Percentiles rank a stretch among this genome's conserved stretches.
These are phyloP conservation scores for Debaryomycetaceae sp. DNA, from an alignment of 1,139 yeast genomes.

Conservation along the genomic window DNA sequence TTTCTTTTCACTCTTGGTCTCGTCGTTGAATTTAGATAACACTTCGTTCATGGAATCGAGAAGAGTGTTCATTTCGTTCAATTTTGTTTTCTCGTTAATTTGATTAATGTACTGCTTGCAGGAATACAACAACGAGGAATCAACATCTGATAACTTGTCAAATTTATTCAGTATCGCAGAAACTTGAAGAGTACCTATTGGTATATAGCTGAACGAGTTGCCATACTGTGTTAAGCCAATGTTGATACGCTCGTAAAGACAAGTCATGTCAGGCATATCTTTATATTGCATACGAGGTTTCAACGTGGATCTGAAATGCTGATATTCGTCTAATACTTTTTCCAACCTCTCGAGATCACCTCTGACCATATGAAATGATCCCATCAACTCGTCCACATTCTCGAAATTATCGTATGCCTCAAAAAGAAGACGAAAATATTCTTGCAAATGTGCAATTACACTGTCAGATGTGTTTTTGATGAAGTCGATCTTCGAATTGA, in stretches of 20 bases:
- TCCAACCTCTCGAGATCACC: background rate
- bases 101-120: slow-evolving; percentile 8
- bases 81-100: slow-evolving; percentile 8
- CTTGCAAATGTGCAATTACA: background rate
- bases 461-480: slow-evolving; percentile 4
- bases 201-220: slow-evolving; percentile 5
- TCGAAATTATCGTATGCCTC: slow-evolving; percentile 7
- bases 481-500: slow-evolving; percentile 13
- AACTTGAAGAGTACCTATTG: slow-evolving; percentile 7
- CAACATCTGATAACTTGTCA: slow-evolving; percentile 6
- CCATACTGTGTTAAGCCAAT: slow-evolving; percentile 7
- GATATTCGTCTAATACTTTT: slow-evolving; percentile 9
- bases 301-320: slow-evolving; percentile 7
- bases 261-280: slow-evolving; percentile 15
- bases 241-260: slow-evolving; percentile 5
- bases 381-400: background rate
- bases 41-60: slow-evolving; percentile 10
- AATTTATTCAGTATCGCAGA: slow-evolving; percentile 6
- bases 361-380: background rate
- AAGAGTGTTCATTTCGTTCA: slow-evolving; percentile 11
- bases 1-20: slow-evolving; percentile 1
- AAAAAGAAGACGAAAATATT: slow-evolving; percentile 1
- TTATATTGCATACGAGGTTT: slow-evolving; percentile 18
- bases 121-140: slow-evolving; percentile 5
- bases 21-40: slow-evolving; percentile 4